phyloP scores from a whole-genome alignment of 2,329 filamentous ascomycete genomes.

The Penicillium sp. region DNA sequence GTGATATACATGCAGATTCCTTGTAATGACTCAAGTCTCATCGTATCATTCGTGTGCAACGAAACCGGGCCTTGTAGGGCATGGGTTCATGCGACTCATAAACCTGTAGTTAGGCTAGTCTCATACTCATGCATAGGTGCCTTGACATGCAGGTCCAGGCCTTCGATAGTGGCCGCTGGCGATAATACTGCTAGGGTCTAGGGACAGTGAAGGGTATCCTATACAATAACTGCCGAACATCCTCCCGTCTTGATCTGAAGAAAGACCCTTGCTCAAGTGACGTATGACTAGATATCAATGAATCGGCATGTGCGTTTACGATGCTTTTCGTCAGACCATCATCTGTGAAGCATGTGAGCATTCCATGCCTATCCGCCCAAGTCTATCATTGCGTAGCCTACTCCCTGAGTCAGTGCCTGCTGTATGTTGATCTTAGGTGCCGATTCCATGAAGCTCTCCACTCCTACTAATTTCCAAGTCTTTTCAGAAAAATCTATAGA shows the following conservation, averaged over 20 bases:
- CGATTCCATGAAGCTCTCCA: slow-evolving; percentile 1
- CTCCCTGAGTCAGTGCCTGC: neutral
- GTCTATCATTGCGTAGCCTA: neutral
- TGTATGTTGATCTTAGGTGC: too few relatives aligned
- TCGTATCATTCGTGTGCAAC: neutral
- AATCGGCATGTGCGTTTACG: neutral
- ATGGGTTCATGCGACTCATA: neutral
- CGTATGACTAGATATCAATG: neutral
- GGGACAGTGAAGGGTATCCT: neutral
- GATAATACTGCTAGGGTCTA: neutral
- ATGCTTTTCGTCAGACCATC: neutral
- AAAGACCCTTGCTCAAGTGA: neutral
- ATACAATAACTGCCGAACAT: neutral
- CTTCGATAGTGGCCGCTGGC: neutral
- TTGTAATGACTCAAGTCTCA: neutral
- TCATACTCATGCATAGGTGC: neutral
- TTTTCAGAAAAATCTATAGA: too few relatives aligned
- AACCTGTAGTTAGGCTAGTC: neutral
- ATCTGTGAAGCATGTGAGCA: neutral
- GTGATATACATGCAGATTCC: neutral
- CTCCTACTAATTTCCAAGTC: neutral
- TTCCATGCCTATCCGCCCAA: too few relatives aligned
- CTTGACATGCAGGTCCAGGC: neutral
- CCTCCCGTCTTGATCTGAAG: neutral
- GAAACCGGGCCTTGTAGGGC: neutral